Evolutionary conservation across 2,329 filamentous ascomycete species (phyloP).

Genomic region (Sordariomycetes sp.): DNA sequence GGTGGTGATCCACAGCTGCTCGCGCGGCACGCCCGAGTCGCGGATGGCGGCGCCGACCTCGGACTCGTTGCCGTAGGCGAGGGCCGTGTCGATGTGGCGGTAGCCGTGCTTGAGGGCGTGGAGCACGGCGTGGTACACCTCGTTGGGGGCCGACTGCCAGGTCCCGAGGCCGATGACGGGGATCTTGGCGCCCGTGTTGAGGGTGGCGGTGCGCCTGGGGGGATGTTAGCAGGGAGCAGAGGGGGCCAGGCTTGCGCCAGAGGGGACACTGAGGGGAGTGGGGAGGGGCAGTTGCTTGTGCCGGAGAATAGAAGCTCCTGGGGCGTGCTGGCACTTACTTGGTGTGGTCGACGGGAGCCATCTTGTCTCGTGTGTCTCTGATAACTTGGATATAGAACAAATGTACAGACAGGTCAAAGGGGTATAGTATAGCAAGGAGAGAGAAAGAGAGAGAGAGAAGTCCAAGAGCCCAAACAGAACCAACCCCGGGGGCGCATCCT

Average conservation of each 20-base stretch:
- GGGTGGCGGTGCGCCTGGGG: constrained; percentile 41
- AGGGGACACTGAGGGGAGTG: not conserved
- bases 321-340: constrained; percentile 7
- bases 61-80: constrained; percentile 67
- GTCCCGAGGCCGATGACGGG: constrained; percentile 68
- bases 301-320: not conserved
- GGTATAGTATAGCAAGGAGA: too few species aligned
- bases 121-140: constrained; percentile 63
- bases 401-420: too few species aligned
- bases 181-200: constrained; percentile 71
- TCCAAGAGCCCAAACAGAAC: too few species aligned
- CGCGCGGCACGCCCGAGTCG: constrained; percentile 52
- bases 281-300: not conserved
- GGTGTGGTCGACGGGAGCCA: constrained; percentile 18
- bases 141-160: constrained; percentile 62
- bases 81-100: constrained; percentile 66
- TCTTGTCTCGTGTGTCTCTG: constrained; percentile 5
- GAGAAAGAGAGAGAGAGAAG: too few species aligned
- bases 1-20: constrained; percentile 63
- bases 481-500: too few species aligned
- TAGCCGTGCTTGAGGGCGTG: constrained; percentile 58
- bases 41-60: constrained; percentile 58
- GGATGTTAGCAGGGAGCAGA: not conserved
- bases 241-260: not conserved
- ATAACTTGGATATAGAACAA: not conserved